These are phyloP conservation scores for Brassica incana DNA, from an alignment of 345 rosid genomes.

Conservation along the genomic window DNA sequence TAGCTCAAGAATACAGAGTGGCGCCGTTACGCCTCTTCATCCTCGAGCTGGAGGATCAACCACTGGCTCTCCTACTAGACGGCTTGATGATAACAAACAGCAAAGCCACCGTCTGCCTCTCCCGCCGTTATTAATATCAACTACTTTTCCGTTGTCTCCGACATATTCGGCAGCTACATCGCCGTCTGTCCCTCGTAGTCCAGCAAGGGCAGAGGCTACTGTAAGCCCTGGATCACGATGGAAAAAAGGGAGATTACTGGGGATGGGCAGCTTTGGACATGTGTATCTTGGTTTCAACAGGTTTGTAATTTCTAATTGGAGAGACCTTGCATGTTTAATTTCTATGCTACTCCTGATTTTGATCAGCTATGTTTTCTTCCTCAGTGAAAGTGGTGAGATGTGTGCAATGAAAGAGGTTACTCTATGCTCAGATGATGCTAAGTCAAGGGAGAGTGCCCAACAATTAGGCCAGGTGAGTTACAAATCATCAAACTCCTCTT, in stretches of 20 bases:
- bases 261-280: slow-evolving; percentile 68
- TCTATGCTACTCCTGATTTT: slow-evolving; percentile 21
- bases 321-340: neutral
- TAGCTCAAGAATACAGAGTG: slow-evolving; percentile 94
- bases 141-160: slow-evolving; percentile 78
- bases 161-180: slow-evolving; percentile 87
- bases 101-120: slow-evolving; percentile 90
- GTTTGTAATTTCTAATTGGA: slow-evolving; percentile 32
- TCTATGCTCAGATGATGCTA: slow-evolving; percentile 73
- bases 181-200: slow-evolving; percentile 96
- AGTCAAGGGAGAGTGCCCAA: slow-evolving; percentile 74
- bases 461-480: slow-evolving; percentile 64
- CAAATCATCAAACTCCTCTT: slow-evolving; percentile 13
- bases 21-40: slow-evolving; percentile 97
- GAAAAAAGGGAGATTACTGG: slow-evolving; percentile 64
- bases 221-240: slow-evolving; percentile 65
- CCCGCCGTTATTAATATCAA: slow-evolving; percentile 73
- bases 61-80: slow-evolving; percentile 64
- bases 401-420: slow-evolving; percentile 94
- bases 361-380: slow-evolving; percentile 16
- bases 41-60: slow-evolving; percentile 80
- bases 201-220: slow-evolving; percentile 80
- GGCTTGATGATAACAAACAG: slow-evolving; percentile 80
- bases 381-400: slow-evolving; percentile 82
- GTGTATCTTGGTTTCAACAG: slow-evolving; percentile 76